Evolutionary conservation across 164 flowering plant genomes (phyloP).

Genomic region (Litsea cubeba): DNA sequence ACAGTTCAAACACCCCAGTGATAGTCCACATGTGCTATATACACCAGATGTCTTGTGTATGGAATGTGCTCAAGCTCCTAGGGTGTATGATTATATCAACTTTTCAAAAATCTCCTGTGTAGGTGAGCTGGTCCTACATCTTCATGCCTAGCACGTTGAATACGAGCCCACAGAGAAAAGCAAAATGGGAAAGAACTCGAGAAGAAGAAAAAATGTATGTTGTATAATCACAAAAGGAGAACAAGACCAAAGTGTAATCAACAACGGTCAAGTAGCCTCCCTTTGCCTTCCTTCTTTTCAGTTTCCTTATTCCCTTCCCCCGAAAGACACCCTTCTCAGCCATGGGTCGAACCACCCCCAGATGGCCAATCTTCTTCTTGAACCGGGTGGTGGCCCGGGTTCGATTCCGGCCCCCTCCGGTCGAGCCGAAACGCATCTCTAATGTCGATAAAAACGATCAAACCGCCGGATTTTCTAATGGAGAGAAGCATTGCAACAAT

Average conservation of each 20-base stretch:
- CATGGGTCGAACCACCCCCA: conserved; percentile 44
- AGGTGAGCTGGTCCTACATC: background rate
- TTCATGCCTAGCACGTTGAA: conserved; percentile 4
- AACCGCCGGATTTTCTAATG: background rate
- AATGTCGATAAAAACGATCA: conserved; percentile 16
- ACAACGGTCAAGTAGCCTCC: background rate
- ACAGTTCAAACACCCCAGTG: too few relatives aligned
- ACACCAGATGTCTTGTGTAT: background rate
- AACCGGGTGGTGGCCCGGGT: conserved; percentile 51
- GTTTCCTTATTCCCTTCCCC: conserved; percentile 7
- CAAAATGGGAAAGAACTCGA: background rate
- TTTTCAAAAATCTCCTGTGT: too few relatives aligned
- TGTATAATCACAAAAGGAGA: background rate
- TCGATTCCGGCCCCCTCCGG: conserved; percentile 52
- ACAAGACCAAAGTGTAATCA: background rate
- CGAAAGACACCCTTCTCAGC: conserved; percentile 5
- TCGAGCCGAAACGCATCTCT: conserved; percentile 27
- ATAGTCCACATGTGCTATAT: too few relatives aligned
- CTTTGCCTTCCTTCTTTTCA: background rate
- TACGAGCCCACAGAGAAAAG: background rate
- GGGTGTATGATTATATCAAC: background rate
- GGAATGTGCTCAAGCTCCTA: background rate
- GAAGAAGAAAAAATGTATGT: conserved; percentile 10
- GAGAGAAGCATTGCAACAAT: conserved; percentile 14
- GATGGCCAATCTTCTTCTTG: conserved; percentile 50